Conservation (phyloP, 139 green algal genomes). For the Trebouxia sp. region DNA sequence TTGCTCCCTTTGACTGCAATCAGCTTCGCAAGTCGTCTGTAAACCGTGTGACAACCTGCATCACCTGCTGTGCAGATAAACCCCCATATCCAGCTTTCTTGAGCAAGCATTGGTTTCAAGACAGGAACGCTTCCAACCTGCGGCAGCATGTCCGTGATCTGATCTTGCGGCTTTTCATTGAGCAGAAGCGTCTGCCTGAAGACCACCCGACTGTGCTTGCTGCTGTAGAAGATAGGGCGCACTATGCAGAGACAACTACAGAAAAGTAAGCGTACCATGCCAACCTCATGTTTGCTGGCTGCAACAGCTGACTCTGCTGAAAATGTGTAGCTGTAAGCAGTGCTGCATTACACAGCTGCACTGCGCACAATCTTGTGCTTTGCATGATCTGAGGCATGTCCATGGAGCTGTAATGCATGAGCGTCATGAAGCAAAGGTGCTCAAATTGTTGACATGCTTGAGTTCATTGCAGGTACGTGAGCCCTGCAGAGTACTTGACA, state of each 20-base stretch:
- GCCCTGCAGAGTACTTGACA: background rate
- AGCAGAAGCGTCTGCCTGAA: constrained; percentile 26
- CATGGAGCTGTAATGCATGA: background rate
- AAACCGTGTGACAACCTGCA: background rate
- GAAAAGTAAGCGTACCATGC: constrained; percentile 18
- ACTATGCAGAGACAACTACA: constrained; percentile 6
- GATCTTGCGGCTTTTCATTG: constrained; percentile 53
- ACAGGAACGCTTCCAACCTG: constrained; percentile 55
- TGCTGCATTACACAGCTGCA: too few species aligned
- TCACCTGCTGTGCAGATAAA: constrained; percentile 21
- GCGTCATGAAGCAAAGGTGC: background rate
- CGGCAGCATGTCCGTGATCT: constrained; percentile 49
- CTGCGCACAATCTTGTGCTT: too few species aligned
- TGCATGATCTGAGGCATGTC: too few species aligned
- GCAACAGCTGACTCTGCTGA: too few species aligned
- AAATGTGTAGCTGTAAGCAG: too few species aligned
- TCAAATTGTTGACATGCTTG: too few species aligned
- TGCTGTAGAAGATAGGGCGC: constrained; percentile 26
- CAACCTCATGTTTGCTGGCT: too few species aligned
- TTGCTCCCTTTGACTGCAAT: background rate
- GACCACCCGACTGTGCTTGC: background rate
- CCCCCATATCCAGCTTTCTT: constrained; percentile 47
- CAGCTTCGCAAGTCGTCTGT: background rate
- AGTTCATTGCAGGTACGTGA: background rate
- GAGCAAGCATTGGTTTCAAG: constrained; percentile 63